Evolutionary conservation across 306 rosid species (phyloP).

Genomic region (Aeschynomene evenia): DNA sequence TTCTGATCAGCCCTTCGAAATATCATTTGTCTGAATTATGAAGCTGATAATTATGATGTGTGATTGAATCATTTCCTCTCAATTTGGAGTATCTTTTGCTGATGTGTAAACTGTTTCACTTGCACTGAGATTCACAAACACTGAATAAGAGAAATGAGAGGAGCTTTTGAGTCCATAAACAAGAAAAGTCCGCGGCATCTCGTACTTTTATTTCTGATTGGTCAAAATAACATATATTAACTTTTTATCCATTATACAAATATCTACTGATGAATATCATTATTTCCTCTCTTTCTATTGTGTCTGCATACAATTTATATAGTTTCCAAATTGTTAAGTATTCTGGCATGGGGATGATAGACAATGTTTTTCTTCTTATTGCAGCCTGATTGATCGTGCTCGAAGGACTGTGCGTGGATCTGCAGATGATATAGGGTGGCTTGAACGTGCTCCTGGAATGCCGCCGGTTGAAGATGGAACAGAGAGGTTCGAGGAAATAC

Average conservation of each 20-base stretch:
- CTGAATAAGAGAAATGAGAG: background rate
- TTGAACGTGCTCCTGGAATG: conserved; percentile 77
- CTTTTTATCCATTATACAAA: background rate
- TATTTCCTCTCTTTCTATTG: background rate
- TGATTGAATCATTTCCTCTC: background rate
- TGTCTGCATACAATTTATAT: background rate
- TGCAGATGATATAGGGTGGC: conserved; percentile 98
- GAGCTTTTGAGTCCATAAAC: background rate
- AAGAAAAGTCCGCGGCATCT: background rate
- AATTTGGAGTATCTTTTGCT: background rate
- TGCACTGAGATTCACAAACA: background rate
- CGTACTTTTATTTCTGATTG: background rate
- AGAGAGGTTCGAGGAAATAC: conserved; percentile 74
- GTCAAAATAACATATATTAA: too few species aligned
- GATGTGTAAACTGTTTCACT: background rate
- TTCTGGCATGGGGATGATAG: conserved; percentile 13
- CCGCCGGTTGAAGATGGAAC: conserved; percentile 90
- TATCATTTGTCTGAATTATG: background rate
- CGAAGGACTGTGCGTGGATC: conserved; percentile 89
- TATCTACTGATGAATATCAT: background rate
- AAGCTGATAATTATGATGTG: background rate
- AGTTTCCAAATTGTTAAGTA: background rate
- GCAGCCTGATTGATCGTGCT: conserved; percentile 85
- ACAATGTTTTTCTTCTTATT: conserved; percentile 35
- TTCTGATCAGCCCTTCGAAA: background rate